Percentiles rank a stretch among this genome's conserved stretches.
phyloP scores from a whole-genome alignment of 1,284 basidiomycete species.

The Pulveroboletus sp. region DNA sequence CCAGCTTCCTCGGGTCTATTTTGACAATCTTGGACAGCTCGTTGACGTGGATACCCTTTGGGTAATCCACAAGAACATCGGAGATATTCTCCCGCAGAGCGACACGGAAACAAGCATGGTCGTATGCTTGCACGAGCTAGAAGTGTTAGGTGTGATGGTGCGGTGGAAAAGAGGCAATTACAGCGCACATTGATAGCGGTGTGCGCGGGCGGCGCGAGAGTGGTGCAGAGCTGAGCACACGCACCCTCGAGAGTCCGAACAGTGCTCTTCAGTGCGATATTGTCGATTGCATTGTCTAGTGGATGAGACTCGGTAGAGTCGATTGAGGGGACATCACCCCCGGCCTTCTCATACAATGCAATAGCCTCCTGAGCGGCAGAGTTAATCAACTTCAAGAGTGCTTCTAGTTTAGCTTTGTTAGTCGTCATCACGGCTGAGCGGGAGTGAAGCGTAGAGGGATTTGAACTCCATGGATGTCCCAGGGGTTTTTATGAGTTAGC shows the following conservation, averaged over 20 bases:
- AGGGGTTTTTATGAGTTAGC: too few species aligned
- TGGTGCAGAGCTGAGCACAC: slow-evolving; percentile 33
- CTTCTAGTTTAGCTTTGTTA: slow-evolving; percentile 27
- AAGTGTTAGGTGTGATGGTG: background rate
- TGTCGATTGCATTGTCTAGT: slow-evolving; percentile 27
- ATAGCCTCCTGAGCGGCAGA: slow-evolving; percentile 30
- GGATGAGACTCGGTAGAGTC: slow-evolving; percentile 27
- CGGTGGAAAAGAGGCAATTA: too few species aligned
- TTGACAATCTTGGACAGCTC: slow-evolving; percentile 29
- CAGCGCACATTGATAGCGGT: slow-evolving; percentile 29
- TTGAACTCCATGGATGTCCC: too few species aligned
- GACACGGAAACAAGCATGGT: slow-evolving; percentile 36
- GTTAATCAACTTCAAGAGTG: slow-evolving; percentile 32
- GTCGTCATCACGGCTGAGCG: slow-evolving; percentile 26
- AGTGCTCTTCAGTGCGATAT: slow-evolving; percentile 26
- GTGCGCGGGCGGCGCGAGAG: slow-evolving; percentile 34
- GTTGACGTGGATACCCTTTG: slow-evolving; percentile 36
- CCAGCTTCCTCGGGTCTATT: slow-evolving; percentile 36
- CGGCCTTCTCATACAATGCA: slow-evolving; percentile 26
- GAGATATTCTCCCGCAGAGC: slow-evolving; percentile 32
- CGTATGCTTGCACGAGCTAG: slow-evolving; percentile 29
- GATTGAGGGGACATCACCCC: slow-evolving; percentile 27
- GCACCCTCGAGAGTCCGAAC: slow-evolving; percentile 34
- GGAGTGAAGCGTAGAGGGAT: too few species aligned
- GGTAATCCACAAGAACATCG: slow-evolving; percentile 30